Percentiles rank a stretch among this genome's conserved stretches.
Evolutionary conservation across 352 stramenopile species (phyloP).

Genomic region (Pythium sp.): DNA sequence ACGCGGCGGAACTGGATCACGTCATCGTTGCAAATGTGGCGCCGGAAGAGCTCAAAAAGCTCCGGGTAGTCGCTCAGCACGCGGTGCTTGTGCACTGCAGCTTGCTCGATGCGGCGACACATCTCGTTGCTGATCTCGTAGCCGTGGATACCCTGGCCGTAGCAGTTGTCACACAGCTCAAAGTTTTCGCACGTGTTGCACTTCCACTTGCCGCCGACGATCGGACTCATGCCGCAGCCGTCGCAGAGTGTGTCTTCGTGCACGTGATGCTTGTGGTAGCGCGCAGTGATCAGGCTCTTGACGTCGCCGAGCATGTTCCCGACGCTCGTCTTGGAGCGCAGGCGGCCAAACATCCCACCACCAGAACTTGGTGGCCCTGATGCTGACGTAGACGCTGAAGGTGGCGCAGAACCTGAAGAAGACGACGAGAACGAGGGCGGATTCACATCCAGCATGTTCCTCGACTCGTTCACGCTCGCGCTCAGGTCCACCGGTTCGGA

Average conservation of each 20-base stretch:
- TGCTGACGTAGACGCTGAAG: neutral
- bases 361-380: conserved; percentile 7
- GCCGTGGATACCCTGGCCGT: conserved; percentile 59
- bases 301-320: conserved; percentile 56
- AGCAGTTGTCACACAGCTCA: conserved; percentile 71
- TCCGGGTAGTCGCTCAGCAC: conserved; percentile 54
- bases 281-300: conserved; percentile 45
- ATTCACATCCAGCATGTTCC: conserved; percentile 44
- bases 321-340: conserved; percentile 46
- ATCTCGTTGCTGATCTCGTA: conserved; percentile 71
- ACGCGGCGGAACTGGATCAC: conserved; percentile 65
- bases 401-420: neutral
- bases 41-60: conserved; percentile 66
- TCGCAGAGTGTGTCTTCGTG: conserved; percentile 80
- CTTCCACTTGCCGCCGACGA: conserved; percentile 72
- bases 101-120: conserved; percentile 61
- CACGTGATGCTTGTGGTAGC: conserved; percentile 63
- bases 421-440: neutral
- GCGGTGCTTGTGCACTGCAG: conserved; percentile 49
- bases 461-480: conserved; percentile 51
- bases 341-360: conserved; percentile 45
- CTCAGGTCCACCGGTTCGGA: conserved; percentile 64
- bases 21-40: conserved; percentile 70
- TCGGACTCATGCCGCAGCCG: conserved; percentile 73
- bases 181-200: conserved; percentile 72